These are phyloP conservation scores for Boletus sp. DNA, from an alignment of 1,284 basidiomycete genomes.

Conservation along the genomic window DNA sequence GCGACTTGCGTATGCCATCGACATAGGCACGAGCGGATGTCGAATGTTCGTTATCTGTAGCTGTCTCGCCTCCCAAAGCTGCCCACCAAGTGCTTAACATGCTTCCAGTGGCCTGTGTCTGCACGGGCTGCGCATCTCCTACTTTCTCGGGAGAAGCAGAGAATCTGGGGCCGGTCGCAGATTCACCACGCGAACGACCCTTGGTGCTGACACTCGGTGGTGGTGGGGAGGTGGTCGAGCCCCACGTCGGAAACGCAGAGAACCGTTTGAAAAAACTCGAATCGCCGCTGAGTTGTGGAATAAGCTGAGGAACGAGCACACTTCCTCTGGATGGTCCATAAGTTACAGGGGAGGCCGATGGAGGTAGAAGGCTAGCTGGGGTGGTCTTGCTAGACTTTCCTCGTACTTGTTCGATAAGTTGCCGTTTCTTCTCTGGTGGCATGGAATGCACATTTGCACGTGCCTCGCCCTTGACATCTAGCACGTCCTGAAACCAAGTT, in stretches of 20 bases:
- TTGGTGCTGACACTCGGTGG: constrained; percentile 30
- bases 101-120: constrained; percentile 68
- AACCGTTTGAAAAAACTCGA: constrained; percentile 67
- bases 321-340: constrained; percentile 59
- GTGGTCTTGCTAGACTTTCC: constrained; percentile 26
- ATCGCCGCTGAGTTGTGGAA: constrained; percentile 68
- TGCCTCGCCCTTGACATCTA: constrained; percentile 70
- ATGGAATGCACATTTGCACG: constrained; percentile 65
- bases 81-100: constrained; percentile 73
- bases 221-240: constrained; percentile 37
- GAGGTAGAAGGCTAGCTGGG: constrained; percentile 18
- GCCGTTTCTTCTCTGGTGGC: constrained; percentile 62
- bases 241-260: constrained; percentile 63
- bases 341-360: constrained; percentile 43
- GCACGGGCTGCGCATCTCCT: constrained; percentile 41
- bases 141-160: constrained; percentile 29
- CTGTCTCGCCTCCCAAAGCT: constrained; percentile 55
- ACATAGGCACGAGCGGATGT: constrained; percentile 59
- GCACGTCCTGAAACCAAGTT: constrained; percentile 49
- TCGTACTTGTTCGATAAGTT: constrained; percentile 55
- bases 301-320: constrained; percentile 52
- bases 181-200: constrained; percentile 39
- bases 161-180: constrained; percentile 25
- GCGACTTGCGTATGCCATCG: constrained; percentile 51
- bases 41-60: constrained; percentile 36